Base-by-base conservation (phyloP, 73 alveolate species). In the Tetrahymena elliotti region DNA sequence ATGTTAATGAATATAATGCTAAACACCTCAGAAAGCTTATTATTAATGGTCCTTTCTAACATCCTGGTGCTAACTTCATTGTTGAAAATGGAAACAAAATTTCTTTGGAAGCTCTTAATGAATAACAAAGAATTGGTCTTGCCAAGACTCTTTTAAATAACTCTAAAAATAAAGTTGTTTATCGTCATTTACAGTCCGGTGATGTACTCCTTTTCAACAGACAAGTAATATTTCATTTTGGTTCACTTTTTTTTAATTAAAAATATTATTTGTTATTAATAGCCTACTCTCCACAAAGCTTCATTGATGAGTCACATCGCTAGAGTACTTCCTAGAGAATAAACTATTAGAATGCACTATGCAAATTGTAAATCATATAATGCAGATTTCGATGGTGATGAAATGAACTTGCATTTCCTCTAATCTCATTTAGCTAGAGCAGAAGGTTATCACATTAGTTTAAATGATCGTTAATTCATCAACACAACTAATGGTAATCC, bases 371-470 rank as follows among this genome's bases (percentile, higher is more conserved):
- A 98, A 93, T 98, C 99, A 35, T 99, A 99, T 98, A 99, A 99
- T 96, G 99, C 99, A 2, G 99, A 99, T 97, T 99, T 99, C 96
- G 99, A 99, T 97, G 99, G 99, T 2, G 99, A 99, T 97, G 99
- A 99, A 97, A 99, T 99, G 99, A 99, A 99, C 95, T 94, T 99
- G 83, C 99, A 99, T 95, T 97, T 99, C 95, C 98, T 99, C 35
- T 99, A 99, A 97, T 98, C 96, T 84, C 96, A 94, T 94, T 92
- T 96, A 41, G 99, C 99, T 0, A 95, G 99, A 94, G 98, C 99
- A 27, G 99, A 98, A 95, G 99, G 99, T 31, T 96, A 98, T 93
- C 94, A 95, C 53, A 95, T 98, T 41, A 97, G 99, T 36, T 97
- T 98, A 84, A 98, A 99, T 96, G 99, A 98, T 95, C 97, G 97